These are phyloP conservation scores for Phaeomoniella chlamydospora DNA, from an alignment of 2,329 filamentous ascomycete species.

Conservation along the genomic window DNA sequence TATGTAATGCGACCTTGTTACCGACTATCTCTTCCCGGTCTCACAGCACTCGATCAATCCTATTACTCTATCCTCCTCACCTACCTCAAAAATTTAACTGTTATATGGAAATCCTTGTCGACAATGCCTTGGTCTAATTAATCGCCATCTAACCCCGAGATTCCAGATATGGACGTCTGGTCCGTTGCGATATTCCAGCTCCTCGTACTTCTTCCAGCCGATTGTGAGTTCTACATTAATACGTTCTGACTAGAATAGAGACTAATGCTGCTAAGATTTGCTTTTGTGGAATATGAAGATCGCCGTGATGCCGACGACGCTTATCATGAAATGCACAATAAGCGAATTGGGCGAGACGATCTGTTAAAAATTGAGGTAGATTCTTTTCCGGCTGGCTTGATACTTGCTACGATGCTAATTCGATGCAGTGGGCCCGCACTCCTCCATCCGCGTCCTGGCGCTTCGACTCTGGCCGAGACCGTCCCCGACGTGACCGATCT, in stretches of 20 bases:
- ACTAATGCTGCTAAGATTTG: slow-evolving; percentile 50
- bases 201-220: slow-evolving; percentile 85
- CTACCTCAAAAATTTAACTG: slow-evolving; percentile 12
- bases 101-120: no score
- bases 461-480: slow-evolving; percentile 82
- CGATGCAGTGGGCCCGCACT: slow-evolving; percentile 97
- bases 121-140: no score
- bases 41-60: slow-evolving; percentile 23
- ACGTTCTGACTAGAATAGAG: slow-evolving; percentile 16
- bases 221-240: slow-evolving; percentile 53
- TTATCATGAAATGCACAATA: slow-evolving; percentile 99
- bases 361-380: slow-evolving; percentile 96
- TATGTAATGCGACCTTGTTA: no score
- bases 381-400: slow-evolving; percentile 17
- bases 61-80: slow-evolving; percentile 17
- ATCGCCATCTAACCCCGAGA: slow-evolving; percentile 28
- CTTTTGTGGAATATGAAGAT: slow-evolving; percentile 98
- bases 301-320: slow-evolving; percentile 96
- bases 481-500: slow-evolving; percentile 47
- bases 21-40: no score
- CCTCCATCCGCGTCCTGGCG: slow-evolving; percentile 97
- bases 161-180: slow-evolving; percentile 82
- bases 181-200: slow-evolving; percentile 95
- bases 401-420: neutral
- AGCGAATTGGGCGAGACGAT: slow-evolving; percentile 91